Evolutionary conservation across 345 rosid species (phyloP).

Genomic region (Turnera subulata): DNA sequence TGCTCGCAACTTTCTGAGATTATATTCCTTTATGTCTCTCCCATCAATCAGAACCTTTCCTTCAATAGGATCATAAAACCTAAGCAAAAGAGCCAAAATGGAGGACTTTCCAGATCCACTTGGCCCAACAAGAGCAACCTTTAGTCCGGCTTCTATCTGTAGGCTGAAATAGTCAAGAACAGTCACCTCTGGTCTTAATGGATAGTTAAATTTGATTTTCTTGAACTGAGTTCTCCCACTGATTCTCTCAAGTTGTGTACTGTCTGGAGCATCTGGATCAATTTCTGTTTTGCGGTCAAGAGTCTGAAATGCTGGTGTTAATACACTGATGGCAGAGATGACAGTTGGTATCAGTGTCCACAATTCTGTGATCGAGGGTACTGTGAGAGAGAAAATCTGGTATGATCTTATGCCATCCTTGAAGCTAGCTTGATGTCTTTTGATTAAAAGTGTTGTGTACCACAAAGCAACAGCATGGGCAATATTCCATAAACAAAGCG

Average conservation of each 20-base stretch:
- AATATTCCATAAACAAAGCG: constrained; percentile 64
- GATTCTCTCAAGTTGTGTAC: constrained; percentile 17
- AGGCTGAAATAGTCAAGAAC: constrained; percentile 48
- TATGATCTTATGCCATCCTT: constrained; percentile 47
- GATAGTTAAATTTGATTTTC: constrained; percentile 48
- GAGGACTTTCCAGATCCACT: constrained; percentile 72
- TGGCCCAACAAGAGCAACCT: constrained; percentile 52
- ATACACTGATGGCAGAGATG: constrained; percentile 44
- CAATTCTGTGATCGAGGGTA: constrained; percentile 69
- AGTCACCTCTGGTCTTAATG: constrained; percentile 47
- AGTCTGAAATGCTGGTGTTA: constrained; percentile 51
- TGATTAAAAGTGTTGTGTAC: constrained; percentile 47
- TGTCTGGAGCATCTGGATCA: constrained; percentile 35
- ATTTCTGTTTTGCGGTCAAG: constrained; percentile 52
- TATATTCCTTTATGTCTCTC: constrained; percentile 33
- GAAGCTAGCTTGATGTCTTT: constrained; percentile 37
- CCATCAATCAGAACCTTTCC: constrained; percentile 44
- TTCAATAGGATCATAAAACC: constrained; percentile 40
- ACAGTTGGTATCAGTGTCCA: constrained; percentile 59
- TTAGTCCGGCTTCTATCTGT: constrained; percentile 43
- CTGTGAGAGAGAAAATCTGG: constrained; percentile 67
- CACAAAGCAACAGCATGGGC: constrained; percentile 69
- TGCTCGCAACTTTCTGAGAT: constrained; percentile 38
- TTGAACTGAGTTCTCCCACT: constrained; percentile 40
- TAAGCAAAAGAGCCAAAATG: constrained; percentile 46